Base-by-base conservation (phyloP, 257 asterid genomes). In the Scutellaria baicalensis region DNA sequence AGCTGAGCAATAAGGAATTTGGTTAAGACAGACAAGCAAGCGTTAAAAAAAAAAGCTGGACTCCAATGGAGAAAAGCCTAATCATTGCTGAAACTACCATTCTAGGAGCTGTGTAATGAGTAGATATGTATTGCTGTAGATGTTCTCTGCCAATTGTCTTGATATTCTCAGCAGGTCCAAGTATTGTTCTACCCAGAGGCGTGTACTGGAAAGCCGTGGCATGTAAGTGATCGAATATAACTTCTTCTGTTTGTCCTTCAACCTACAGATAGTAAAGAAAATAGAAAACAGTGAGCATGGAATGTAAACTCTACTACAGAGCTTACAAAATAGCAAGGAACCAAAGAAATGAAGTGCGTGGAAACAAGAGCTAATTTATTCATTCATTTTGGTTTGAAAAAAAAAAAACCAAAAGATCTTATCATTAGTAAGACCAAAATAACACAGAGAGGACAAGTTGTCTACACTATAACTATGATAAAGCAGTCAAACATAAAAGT, bases 161-260 rank as follows among this genome's bases (percentile, higher is more conserved):
- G 60, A 92, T 77, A 80, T 92, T 92, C 43, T 81, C 81, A 65
- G 96, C 95, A 71, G 96, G 92, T 42, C 98, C 98, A 10, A 92
- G 95, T 40, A 92, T 89, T 59, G 95, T 88, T 83, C 96, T 81
- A 38, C 95, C 96, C 58, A 92, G 80, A 49, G 98, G 93, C 0
- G 96, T 74, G 67, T 87, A 81, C 80, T 89, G 98, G 86, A 87
- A 92, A 60, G 98, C 98, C 79, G 96, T 87, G 52, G 96, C 87
- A 75, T 92, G 98, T 33, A 92, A 74, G 61, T 92, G 98, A 74
- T 92, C 98, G 65, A 92, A 92, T 70, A 92, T 84, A 65, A 92
- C 96, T 77, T 92, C 98, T 77, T 88, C 94, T 7, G 85, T 81
- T 68, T 89, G 95, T 44, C 87, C 82, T 86, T 89, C 98, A 1